Conservation (phyloP, 306 rosid species). For the Fragaria ananassa region DNA sequence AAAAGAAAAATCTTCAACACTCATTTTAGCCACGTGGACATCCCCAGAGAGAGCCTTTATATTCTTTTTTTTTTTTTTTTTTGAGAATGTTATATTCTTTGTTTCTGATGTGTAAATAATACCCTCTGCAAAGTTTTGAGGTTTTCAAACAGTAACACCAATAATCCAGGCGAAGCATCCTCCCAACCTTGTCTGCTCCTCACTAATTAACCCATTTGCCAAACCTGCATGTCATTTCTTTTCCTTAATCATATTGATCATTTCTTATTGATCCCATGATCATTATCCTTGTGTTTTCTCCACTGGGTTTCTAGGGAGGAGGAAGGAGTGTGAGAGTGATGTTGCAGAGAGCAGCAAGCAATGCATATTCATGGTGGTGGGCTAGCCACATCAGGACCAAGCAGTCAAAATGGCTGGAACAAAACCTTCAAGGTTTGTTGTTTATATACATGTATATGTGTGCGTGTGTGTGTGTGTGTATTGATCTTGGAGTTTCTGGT, state of each 20-base stretch:
- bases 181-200: conserved; percentile 45
- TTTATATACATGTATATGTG: neutral
- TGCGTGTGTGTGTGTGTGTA: neutral
- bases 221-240: conserved; percentile 11
- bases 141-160: conserved; percentile 20
- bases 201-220: conserved; percentile 20
- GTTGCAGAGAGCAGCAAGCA: conserved; percentile 94
- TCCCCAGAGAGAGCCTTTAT: neutral
- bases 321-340: conserved; percentile 28
- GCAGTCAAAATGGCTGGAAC: conserved; percentile 98
- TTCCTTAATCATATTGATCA: neutral
- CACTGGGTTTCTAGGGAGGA: conserved; percentile 23
- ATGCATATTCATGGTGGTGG: conserved; percentile 99
- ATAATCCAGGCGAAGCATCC: conserved; percentile 47
- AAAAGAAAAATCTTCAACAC: neutral
- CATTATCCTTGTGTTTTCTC: conserved; percentile 11
- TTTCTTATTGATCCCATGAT: neutral
- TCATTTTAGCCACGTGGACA: neutral
- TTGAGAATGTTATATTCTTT: neutral
- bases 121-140: neutral
- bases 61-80: neutral
- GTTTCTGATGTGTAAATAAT: neutral
- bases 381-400: conserved; percentile 94
- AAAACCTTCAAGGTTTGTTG: conserved; percentile 70
- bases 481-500: conserved; percentile 2